These are phyloP conservation scores for Talaromyces piceae DNA, from an alignment of 2,329 filamentous ascomycete species.

Conservation along the genomic window DNA sequence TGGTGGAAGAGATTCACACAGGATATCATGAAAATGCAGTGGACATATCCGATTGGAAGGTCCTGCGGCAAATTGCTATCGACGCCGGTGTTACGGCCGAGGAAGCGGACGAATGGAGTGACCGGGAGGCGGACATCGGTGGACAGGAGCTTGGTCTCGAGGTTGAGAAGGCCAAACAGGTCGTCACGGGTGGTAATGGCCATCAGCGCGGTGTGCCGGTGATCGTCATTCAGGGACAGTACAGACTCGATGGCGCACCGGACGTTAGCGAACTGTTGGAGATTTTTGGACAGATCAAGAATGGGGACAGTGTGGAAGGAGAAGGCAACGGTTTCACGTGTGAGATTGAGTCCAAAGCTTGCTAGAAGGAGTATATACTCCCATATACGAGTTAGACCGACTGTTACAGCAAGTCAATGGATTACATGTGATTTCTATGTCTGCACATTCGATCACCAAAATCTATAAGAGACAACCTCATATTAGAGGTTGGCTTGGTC, in stretches of 20 bases:
- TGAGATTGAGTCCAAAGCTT: not conserved
- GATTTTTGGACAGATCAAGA: constrained; percentile 1
- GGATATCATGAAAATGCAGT: constrained; percentile 4
- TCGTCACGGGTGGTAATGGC: not conserved
- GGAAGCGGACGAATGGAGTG: constrained; percentile 6
- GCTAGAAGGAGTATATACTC: too few species aligned
- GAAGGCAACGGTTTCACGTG: not conserved
- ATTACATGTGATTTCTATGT: too few species aligned
- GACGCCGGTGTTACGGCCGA: constrained; percentile 1
- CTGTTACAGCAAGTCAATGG: too few species aligned
- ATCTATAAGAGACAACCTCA: too few species aligned
- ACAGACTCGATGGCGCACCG: constrained; percentile 10
- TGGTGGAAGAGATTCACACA: not conserved
- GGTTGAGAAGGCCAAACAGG: not conserved
- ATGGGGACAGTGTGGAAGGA: not conserved
- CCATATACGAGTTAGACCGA: too few species aligned
- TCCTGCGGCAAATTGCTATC: constrained; percentile 3
- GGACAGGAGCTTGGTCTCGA: not conserved
- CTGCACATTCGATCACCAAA: too few species aligned
- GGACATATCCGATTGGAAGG: constrained; percentile 5
- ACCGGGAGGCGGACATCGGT: not conserved
- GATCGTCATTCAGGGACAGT: constrained; percentile 4
- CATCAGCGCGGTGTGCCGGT: constrained; percentile 4
- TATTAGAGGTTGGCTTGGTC: too few species aligned
- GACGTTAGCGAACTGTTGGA: constrained; percentile 6